Percentiles rank a stretch among this genome's conserved stretches.
Conservation (phyloP, 345 rosid genomes). For the Lepidium didymum region DNA sequence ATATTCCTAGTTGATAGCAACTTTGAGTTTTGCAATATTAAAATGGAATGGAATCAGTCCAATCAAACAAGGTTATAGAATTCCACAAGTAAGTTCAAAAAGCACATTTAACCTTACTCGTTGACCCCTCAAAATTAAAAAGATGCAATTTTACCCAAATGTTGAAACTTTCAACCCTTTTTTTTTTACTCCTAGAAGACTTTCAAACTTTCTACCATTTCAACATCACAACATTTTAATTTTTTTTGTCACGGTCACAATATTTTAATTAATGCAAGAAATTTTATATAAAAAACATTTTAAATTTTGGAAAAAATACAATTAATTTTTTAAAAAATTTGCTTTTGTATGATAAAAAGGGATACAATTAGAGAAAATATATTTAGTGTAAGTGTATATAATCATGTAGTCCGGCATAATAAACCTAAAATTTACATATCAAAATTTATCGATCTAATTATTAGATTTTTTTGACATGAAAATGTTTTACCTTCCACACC, state of each 20-base stretch:
- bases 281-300: no score
- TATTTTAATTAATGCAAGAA: no score
- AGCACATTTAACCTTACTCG: not conserved
- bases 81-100: not conserved
- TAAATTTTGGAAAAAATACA: not conserved
- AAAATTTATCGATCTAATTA: no score
- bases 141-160: constrained; percentile 5
- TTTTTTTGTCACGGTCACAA: no score
- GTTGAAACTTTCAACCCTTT: constrained; percentile 20
- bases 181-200: no score
- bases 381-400: not conserved
- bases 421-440: no score
- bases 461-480: not conserved
- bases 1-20: not conserved
- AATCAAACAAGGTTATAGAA: not conserved
- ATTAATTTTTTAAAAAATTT: not conserved
- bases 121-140: not conserved
- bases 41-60: not conserved
- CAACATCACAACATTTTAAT: not conserved
- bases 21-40: not conserved
- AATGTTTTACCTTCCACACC: not conserved
- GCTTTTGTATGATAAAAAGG: not conserved
- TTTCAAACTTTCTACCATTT: constrained; percentile 14
- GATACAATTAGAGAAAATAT: not conserved
- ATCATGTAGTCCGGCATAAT: no score